phyloP scores from a whole-genome alignment of 257 asterid genomes.

The Cynanchum wilfordii region DNA sequence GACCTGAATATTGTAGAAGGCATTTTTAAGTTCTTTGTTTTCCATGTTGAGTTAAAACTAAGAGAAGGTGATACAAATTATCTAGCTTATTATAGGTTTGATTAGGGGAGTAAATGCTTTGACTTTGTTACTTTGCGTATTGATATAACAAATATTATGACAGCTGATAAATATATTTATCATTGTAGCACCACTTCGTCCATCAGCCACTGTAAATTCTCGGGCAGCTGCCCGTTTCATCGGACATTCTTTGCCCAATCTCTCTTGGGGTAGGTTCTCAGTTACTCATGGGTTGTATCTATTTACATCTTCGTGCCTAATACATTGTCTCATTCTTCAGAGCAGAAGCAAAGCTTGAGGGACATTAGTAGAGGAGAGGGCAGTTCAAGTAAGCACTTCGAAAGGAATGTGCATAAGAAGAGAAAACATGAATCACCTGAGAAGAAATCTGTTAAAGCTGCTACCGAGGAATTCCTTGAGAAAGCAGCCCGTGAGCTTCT shows the following conservation, averaged over 20 bases:
- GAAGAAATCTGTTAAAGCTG: conserved; percentile 70
- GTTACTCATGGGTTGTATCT: conserved; percentile 5
- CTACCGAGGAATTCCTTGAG: conserved; percentile 93
- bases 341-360: conserved; percentile 81
- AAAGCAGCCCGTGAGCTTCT: conserved; percentile 91
- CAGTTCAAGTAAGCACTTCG: conserved; percentile 37
- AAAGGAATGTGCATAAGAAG: conserved; percentile 56
- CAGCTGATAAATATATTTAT: conserved; percentile 17
- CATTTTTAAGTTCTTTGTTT: background rate
- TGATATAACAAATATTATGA: conserved; percentile 1
- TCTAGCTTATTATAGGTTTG: background rate
- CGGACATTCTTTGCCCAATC: conserved; percentile 91
- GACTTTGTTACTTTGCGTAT: background rate
- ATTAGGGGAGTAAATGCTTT: background rate
- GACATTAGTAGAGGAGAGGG: conserved; percentile 63
- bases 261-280: conserved; percentile 57
- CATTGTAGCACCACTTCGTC: conserved; percentile 74
- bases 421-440: conserved; percentile 62
- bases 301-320: conserved; percentile 27
- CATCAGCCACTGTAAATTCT: conserved; percentile 68
- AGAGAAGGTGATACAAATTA: background rate
- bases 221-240: conserved; percentile 87
- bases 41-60: conserved; percentile 3
- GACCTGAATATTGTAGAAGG: background rate
- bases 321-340: conserved; percentile 51